Evolutionary conservation across 2,329 filamentous ascomycete species (phyloP), one percentile per base, ranked within the genome.

Genomic region (Sporothrix mexicana): DNA sequence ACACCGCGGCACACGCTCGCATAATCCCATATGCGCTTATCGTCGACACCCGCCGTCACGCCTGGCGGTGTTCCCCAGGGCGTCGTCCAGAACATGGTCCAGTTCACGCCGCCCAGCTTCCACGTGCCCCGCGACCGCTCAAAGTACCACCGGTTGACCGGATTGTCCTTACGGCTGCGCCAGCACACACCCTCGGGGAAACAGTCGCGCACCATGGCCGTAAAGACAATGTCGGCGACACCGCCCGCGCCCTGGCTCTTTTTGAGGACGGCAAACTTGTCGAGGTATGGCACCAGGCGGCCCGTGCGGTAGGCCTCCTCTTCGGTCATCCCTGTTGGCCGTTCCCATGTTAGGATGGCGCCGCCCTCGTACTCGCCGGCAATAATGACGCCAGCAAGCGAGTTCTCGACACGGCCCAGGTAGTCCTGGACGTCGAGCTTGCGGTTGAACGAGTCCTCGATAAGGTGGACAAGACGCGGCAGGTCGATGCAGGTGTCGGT

Each of bases 61-160:
- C 41, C 61, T 12, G 61, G 41, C 9, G 61, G n/a, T 6, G 61
- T 8, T 72, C 91, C 85, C 64, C 89, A 88, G 0, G 88, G 86
- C 0, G 92, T 96, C 1, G 96, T 99, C 95, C 96, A 99, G 79
- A 99, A 99, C 94, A 98, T 98, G 3, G 94, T 94, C 96, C 96
- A 99, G 77, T 95, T 91, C 62, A 88, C 93, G n/a, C 88, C 90
- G 0, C 88, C 86, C 51, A 99, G 83, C 82, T 97, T 96, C 87
- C 91, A 92, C 1, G 91, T 95, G 0, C 96, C 96, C 66, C 88
- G 84, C 2, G 93, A 93, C 66, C 96, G 87, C 82, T 99, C 96
- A 82, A 98, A 98, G 81, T 99, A 99, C 96, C 96, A 99, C 80
- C 98, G 98, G 80, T 99, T 99, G 4, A 99, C 96, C 0, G 95